A percentile compares a stretch with the other conserved stretches of the same genome.
phyloP scores from a whole-genome alignment of 208 protist genomes.

The Trypanosoma boissoni region DNA sequence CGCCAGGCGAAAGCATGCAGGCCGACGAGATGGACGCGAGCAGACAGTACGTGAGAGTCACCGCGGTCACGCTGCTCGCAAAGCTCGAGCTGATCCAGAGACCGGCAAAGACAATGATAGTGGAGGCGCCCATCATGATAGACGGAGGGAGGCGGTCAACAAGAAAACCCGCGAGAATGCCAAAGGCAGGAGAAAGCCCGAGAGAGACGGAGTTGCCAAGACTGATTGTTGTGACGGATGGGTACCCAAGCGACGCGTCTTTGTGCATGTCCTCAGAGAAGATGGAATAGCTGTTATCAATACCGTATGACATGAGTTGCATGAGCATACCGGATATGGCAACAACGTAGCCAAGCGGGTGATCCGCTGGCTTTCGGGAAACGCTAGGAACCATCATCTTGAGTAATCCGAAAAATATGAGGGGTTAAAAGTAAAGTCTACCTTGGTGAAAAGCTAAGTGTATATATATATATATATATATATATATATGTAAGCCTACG shows the following conservation, averaged over 20 bases:
- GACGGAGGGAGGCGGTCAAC: conserved; percentile 71
- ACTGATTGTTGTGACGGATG: conserved; percentile 59
- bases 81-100: conserved; percentile 64
- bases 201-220: conserved; percentile 76
- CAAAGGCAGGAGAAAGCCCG: conserved; percentile 71
- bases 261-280: conserved; percentile 73
- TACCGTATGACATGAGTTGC: conserved; percentile 85
- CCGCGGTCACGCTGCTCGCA: conserved; percentile 47
- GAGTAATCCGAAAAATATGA: background rate
- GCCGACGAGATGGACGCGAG: conserved; percentile 72
- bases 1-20: conserved; percentile 75
- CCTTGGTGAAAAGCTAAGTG: background rate
- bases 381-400: conserved; percentile 9
- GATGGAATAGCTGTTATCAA: conserved; percentile 82
- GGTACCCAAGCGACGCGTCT: conserved; percentile 61
- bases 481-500: background rate
- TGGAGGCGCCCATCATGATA: conserved; percentile 63
- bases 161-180: conserved; percentile 66
- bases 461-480: background rate
- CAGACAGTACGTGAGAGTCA: conserved; percentile 65
- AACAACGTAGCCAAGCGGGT: conserved; percentile 75
- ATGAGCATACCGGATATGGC: conserved; percentile 71
- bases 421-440: background rate
- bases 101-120: conserved; percentile 47
- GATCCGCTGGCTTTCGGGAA: conserved; percentile 51